These are phyloP conservation scores for Candolleomyces aberdarensis DNA, from an alignment of 768 basidiomycete genomes.

Conservation along the genomic window DNA sequence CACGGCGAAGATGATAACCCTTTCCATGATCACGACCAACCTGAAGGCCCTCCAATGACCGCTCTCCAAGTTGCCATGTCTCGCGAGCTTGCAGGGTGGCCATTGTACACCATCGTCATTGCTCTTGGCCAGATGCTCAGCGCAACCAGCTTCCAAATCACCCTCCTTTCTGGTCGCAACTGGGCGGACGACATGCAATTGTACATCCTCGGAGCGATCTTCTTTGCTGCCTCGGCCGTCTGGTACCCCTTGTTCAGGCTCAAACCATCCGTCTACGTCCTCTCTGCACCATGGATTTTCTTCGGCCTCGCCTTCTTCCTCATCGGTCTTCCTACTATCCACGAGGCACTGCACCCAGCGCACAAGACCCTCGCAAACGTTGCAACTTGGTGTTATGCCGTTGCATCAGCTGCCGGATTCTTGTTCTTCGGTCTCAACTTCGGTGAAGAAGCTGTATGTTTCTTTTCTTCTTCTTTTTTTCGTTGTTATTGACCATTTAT, in stretches of 20 bases:
- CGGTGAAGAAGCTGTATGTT: slow-evolving; percentile 86
- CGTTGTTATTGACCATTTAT: background rate
- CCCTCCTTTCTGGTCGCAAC: slow-evolving; percentile 82
- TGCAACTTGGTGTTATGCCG: slow-evolving; percentile 89
- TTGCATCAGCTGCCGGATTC: slow-evolving; percentile 92
- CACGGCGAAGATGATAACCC: slow-evolving; percentile 42
- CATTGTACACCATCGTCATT: slow-evolving; percentile 87
- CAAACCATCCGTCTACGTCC: slow-evolving; percentile 83
- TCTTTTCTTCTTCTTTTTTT: background rate
- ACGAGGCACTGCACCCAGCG: slow-evolving; percentile 51
- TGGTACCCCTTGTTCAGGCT: slow-evolving; percentile 91
- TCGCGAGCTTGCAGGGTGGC: slow-evolving; percentile 81
- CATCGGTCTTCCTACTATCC: slow-evolving; percentile 82
- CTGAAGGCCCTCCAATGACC: slow-evolving; percentile 77
- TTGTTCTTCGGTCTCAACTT: slow-evolving; percentile 94
- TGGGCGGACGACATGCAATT: slow-evolving; percentile 78
- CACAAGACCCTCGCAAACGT: slow-evolving; percentile 69
- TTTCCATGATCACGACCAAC: slow-evolving; percentile 45
- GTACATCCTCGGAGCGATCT: slow-evolving; percentile 88
- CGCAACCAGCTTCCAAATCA: slow-evolving; percentile 94
- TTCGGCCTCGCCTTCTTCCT: slow-evolving; percentile 89
- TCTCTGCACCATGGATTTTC: slow-evolving; percentile 88
- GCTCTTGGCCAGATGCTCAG: slow-evolving; percentile 88
- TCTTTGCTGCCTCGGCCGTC: slow-evolving; percentile 78
- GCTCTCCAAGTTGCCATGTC: slow-evolving; percentile 82